Evolutionary conservation across 768 basidiomycete genomes (phyloP).

Genomic region (Lactifluus piperatus): DNA sequence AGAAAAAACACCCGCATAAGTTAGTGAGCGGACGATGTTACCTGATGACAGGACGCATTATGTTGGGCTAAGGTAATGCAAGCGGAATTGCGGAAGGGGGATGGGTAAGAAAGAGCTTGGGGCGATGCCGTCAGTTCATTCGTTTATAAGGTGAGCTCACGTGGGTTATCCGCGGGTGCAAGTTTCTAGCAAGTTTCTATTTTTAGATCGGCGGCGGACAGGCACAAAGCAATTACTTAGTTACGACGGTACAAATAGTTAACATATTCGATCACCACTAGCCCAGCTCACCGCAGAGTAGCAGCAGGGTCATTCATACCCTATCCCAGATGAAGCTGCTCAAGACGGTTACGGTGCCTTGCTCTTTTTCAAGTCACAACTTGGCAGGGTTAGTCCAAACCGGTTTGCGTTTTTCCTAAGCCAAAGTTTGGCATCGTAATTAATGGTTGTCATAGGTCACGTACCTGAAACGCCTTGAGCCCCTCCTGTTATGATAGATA

Average conservation of each 20-base stretch:
- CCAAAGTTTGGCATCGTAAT: background rate
- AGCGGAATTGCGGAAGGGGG: background rate
- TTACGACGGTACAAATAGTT: too few relatives aligned
- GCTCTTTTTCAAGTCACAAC: background rate
- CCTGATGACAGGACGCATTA: constrained; percentile 3
- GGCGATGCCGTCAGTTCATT: background rate
- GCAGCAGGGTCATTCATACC: too few relatives aligned
- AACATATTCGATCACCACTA: background rate
- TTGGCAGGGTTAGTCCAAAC: background rate
- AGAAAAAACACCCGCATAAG: background rate
- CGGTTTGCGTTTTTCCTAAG: background rate
- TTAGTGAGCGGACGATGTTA: background rate
- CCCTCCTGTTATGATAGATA: background rate
- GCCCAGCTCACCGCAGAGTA: too few relatives aligned
- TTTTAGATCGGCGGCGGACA: background rate
- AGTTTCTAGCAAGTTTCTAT: background rate
- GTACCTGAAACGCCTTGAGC: background rate
- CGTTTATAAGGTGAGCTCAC: background rate
- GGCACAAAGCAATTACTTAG: too few relatives aligned
- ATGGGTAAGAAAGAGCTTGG: background rate
- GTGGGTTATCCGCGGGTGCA: too few relatives aligned
- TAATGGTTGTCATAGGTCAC: background rate
- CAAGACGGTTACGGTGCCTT: background rate
- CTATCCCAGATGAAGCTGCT: too few relatives aligned
- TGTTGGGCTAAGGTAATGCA: background rate